Evolutionary conservation across 179 eudicot species (phyloP).

Genomic region (Patellifolia procumbens): DNA sequence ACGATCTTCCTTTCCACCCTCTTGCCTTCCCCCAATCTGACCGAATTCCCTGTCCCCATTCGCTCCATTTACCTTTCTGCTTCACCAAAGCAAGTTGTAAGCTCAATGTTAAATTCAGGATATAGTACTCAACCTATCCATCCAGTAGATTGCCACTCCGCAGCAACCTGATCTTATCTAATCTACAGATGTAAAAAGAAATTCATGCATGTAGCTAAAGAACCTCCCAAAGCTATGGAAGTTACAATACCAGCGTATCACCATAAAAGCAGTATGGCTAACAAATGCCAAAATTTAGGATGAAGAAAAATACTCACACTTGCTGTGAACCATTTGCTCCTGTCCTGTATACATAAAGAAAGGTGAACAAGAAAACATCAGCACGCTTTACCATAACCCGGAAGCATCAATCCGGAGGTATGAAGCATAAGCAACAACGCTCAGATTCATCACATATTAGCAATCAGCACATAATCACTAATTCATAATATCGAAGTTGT

Average conservation of each 20-base stretch:
- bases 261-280: neutral
- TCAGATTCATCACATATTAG: neutral
- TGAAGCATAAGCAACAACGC: neutral
- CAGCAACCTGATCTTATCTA: neutral
- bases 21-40: neutral
- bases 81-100: neutral
- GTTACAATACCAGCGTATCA: no score
- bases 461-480: neutral
- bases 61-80: neutral
- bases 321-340: slow-evolving; percentile 57
- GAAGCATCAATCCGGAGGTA: neutral
- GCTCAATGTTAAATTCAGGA: neutral
- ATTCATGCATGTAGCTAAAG: neutral
- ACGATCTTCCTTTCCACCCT: neutral
- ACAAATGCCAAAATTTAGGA: neutral
- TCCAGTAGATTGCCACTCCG: neutral
- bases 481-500: neutral
- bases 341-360: slow-evolving; percentile 52
- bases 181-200: neutral
- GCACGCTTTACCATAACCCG: neutral
- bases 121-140: neutral
- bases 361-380: slow-evolving; percentile 21
- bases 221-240: neutral
- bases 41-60: neutral
- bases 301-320: slow-evolving; percentile 51